Base-by-base conservation (phyloP, 306 rosid genomes). In the Prunus armeniaca region DNA sequence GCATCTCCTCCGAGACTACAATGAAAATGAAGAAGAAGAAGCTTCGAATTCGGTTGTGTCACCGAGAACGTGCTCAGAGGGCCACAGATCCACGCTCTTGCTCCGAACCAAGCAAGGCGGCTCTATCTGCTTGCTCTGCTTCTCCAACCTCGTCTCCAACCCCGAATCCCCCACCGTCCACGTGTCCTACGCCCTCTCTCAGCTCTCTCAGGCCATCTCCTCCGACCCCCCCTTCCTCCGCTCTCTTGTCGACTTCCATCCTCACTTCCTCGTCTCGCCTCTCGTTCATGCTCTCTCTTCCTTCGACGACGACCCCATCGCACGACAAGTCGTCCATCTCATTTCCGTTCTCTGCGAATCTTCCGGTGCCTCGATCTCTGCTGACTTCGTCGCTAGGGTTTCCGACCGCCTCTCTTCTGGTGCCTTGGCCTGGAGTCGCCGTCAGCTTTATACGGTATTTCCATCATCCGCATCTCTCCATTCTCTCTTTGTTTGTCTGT, bases 51-150 rank as follows among this genome's bases (percentile, higher is more conserved):
- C 66, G 0, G 38, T 52, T 2, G n/a, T 46, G 19, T 76, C 75
- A 20, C 25, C 73, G 51, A 55, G 82, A 20, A 68, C 85, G 10
- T 95, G 98, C 78, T 77, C 89, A 27, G 91, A 90, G 63, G 97
- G 96, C 68, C 97, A 95, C 83, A 91, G 92, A 50, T 90, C 97
- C 71, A 86, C 90, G 2, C 79, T 92, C 69, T 84, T 84, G 78
- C 89, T 92, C 13, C 87, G 63, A 58, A 92, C 91, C 4, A 79
- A 82, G 13, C 82, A 88, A 51, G 97, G 97, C 67, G 98, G 96
- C 67, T 81, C 66, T 0, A 61, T 61, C 41, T 27, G 66, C 66
- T 61, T 61, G 38, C 66, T 61, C 41, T 61, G 66, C 66, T 61
- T 61, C 66, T 61, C 93, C 64, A 57, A 57, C 28, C 63, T 57